Conservation (phyloP, 2,329 filamentous ascomycete genomes). For the Teratosphaeriaceae sp. region DNA sequence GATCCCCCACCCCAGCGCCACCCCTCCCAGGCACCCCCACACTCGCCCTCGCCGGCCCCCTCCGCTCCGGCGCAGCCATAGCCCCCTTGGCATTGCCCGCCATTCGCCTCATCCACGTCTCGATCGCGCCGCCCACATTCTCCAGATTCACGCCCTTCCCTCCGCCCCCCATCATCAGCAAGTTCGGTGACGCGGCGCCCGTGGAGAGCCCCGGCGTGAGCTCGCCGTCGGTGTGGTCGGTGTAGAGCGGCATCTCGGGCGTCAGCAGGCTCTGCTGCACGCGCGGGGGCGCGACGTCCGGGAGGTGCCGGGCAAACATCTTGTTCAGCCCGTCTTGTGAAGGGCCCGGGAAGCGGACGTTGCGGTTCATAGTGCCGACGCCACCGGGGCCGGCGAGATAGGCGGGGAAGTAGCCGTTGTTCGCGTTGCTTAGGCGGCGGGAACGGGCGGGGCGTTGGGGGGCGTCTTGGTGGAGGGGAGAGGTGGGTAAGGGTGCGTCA, state of each 20-base stretch:
- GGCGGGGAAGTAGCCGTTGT: conserved; percentile 32
- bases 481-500: conserved; percentile 25
- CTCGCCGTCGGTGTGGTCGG: conserved; percentile 18
- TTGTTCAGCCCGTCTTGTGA: conserved; percentile 78
- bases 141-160: conserved; percentile 52
- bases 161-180: neutral
- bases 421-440: conserved; percentile 32
- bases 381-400: conserved; percentile 78
- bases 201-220: conserved; percentile 18
- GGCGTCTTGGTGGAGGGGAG: conserved; percentile 29
- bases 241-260: conserved; percentile 56
- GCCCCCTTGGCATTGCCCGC: conserved; percentile 52
- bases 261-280: conserved; percentile 52
- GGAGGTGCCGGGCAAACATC: conserved; percentile 76
- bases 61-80: conserved; percentile 13
- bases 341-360: conserved; percentile 68
- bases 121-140: conserved; percentile 78
- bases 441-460: conserved; percentile 34
- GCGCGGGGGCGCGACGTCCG: conserved; percentile 57
- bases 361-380: conserved; percentile 71
- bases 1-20: conserved; percentile 49
- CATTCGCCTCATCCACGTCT: conserved; percentile 83
- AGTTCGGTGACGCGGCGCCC: conserved; percentile 22
- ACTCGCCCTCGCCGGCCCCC: conserved; percentile 21
- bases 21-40: conserved; percentile 26